Evolutionary conservation across 2,329 filamentous ascomycete species (phyloP), one percentile per base, ranked within the genome.

Genomic region (Herpomyces periplanetae): DNA sequence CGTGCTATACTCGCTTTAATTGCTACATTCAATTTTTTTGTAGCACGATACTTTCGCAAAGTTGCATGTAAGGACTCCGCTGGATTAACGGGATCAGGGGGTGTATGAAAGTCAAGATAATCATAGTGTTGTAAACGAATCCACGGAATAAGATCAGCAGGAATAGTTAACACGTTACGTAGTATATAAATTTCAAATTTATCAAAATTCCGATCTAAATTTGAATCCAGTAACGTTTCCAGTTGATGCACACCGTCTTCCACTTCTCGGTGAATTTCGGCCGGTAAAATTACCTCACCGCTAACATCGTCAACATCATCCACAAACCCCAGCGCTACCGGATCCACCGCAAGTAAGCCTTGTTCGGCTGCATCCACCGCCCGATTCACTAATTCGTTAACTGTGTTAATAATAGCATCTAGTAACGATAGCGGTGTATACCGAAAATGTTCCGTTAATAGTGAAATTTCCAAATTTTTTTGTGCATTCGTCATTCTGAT

Each of bases 351-450:
- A 18, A 68, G 46, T 9, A 96, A 56, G 1, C 68, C 66, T 21
- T 57, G 54, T 39, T 91, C 80, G 27, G 91, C 58, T 24, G 64
- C 68, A 31, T 68, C 66, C 31, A 87, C 59, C 20, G 69, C 73
- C 36, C 63, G 63, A 40, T 85, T 80, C 31, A 80, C 63, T 31
- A 88, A 54, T 32, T 75, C 66, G 44, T 91, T 96, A 38, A 88
- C 58, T 21, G 63, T 65, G 45, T 91, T 88, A 44, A 91, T 87
- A 30, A 91, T 73, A 41, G 91, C 75, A 52, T 96, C 80, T 33
- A 96, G 63, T 16, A 96, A 55, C 24, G 65, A 73, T 27, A 87
- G 55, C 11, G 75, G 80, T 2, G 80, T 75, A 31, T 87, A 88
- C 27, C 68, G 66, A 31, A 96, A 65, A 35, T 96, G 80, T 47